Evolutionary conservation across 2,329 filamentous ascomycete species (phyloP).

Genomic region (Pseudogymnoascus sp.): DNA sequence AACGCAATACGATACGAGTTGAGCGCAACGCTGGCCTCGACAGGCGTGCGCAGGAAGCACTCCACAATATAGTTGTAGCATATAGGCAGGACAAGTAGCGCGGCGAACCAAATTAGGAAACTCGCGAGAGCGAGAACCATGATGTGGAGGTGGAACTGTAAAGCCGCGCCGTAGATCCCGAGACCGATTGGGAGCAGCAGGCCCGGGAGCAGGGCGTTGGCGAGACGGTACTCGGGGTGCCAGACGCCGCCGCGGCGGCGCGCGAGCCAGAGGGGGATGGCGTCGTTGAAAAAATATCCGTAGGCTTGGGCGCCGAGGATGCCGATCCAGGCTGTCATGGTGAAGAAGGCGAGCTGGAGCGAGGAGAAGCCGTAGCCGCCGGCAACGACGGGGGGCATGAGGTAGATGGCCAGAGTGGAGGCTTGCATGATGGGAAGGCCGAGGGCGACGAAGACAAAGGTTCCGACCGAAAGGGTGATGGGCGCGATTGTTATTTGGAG

Average conservation of each 20-base stretch:
- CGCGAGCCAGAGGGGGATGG: constrained; percentile 11
- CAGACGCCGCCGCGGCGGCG: constrained; percentile 26
- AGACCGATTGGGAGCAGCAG: constrained; percentile 31
- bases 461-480: not conserved
- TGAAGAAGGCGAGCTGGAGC: constrained; percentile 10
- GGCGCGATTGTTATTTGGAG: constrained; percentile 3
- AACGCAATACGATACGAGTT: constrained; percentile 32
- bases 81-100: constrained; percentile 28
- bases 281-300: constrained; percentile 10
- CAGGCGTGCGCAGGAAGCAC: constrained; percentile 31
- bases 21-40: constrained; percentile 31
- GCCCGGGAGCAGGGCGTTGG: constrained; percentile 26
- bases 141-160: constrained; percentile 37
- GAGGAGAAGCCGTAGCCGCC: constrained; percentile 13
- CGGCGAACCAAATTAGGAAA: constrained; percentile 35
- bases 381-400: constrained; percentile 3
- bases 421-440: constrained; percentile 11
- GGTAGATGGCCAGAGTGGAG: constrained; percentile 10
- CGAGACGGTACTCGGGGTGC: constrained; percentile 35
- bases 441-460: constrained; percentile 10
- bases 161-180: constrained; percentile 32
- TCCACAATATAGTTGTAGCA: constrained; percentile 23
- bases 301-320: constrained; percentile 9
- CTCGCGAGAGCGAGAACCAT: constrained; percentile 34
- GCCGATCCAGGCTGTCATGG: constrained; percentile 9